phyloP scores from a whole-genome alignment of 495 filamentous ascomycete genomes.

The Talaromyces liani region DNA sequence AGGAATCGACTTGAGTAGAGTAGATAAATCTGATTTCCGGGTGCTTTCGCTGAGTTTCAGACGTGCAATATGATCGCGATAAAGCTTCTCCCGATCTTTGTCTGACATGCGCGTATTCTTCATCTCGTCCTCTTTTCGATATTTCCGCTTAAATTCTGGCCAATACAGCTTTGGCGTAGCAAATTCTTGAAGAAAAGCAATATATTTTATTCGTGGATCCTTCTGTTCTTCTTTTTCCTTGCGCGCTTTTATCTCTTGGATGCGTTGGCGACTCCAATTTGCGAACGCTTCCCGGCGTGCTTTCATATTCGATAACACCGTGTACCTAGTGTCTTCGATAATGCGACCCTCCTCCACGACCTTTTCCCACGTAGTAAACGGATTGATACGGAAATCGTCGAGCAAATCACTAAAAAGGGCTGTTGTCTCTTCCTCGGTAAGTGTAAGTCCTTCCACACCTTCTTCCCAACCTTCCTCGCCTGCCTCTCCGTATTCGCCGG shows the following conservation, averaged over 20 bases:
- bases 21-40: constrained; percentile 70
- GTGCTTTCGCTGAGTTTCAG: constrained; percentile 68
- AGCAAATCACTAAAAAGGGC: constrained; percentile 82
- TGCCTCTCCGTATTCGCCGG: constrained; percentile 62
- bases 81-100: constrained; percentile 85
- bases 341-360: constrained; percentile 75
- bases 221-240: constrained; percentile 72
- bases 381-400: constrained; percentile 71
- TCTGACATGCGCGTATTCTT: constrained; percentile 65
- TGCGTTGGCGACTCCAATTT: constrained; percentile 68
- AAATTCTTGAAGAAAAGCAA: constrained; percentile 71
- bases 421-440: constrained; percentile 60
- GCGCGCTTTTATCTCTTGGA: constrained; percentile 60
- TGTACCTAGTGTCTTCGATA: constrained; percentile 80
- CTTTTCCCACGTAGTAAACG: constrained; percentile 88
- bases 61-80: constrained; percentile 76
- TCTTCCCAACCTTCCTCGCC: constrained; percentile 62
- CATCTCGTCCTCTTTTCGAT: constrained; percentile 74
- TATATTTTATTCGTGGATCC: constrained; percentile 78
- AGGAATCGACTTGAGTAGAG: constrained; percentile 65
- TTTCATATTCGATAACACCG: constrained; percentile 71
- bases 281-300: constrained; percentile 73
- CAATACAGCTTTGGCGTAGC: constrained; percentile 90
- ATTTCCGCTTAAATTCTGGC: constrained; percentile 93
- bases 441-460: constrained; percentile 55